Evolutionary conservation across 2,329 filamentous ascomycete genomes (phyloP).

Genomic region (Ophiostoma quercus): DNA sequence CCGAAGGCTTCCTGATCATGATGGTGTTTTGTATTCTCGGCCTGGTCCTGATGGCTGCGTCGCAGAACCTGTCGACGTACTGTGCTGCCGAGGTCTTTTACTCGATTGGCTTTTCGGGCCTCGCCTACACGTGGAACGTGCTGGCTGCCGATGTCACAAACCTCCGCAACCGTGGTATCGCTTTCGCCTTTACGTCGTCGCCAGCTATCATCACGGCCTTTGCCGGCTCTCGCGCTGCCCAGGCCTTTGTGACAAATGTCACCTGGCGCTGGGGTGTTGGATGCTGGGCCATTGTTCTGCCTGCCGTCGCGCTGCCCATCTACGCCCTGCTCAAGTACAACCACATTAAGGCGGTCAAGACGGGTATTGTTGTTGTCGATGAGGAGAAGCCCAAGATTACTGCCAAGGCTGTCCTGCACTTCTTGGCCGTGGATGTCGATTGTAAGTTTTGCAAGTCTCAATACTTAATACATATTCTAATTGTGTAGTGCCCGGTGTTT

Average conservation of each 20-base stretch:
- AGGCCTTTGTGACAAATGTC: conserved; percentile 45
- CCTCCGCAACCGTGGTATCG: conserved; percentile 57
- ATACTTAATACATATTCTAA: background rate
- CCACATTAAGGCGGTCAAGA: background rate
- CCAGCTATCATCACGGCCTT: conserved; percentile 58
- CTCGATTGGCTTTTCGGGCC: conserved; percentile 54
- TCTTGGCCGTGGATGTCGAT: background rate
- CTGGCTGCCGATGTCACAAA: conserved; percentile 61
- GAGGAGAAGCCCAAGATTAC: background rate
- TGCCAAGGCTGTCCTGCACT: background rate
- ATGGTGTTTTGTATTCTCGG: conserved; percentile 40
- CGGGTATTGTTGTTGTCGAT: background rate
- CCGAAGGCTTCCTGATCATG: conserved; percentile 37
- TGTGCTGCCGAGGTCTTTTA: conserved; percentile 54
- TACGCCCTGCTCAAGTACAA: conserved; percentile 43
- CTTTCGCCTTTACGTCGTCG: conserved; percentile 55
- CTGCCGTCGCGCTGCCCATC: conserved; percentile 53
- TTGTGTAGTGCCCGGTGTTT: background rate
- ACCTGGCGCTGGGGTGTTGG: conserved; percentile 62
- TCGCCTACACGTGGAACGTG: conserved; percentile 32
- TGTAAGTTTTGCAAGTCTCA: background rate
- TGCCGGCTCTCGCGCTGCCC: conserved; percentile 30
- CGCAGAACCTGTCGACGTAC: conserved; percentile 47
- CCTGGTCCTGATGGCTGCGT: conserved; percentile 38
- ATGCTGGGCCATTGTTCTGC: conserved; percentile 54